Base-by-base conservation (phyloP, 176 grass and related monocot genomes). In the Oryza meridionalis region DNA sequence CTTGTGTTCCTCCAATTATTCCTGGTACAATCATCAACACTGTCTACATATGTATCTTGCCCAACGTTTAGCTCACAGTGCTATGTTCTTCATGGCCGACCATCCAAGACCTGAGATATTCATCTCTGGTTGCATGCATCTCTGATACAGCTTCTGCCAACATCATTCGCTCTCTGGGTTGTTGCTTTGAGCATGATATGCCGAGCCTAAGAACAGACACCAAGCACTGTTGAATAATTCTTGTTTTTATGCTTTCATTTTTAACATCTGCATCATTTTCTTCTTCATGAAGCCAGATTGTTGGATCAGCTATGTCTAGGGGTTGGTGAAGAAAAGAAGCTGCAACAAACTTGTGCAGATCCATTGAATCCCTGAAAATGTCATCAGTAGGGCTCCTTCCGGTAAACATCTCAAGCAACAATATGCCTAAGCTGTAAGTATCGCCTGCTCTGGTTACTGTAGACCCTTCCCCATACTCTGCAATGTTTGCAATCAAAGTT, bases 261-360 rank as follows among this genome's bases (percentile, higher is more conserved):
- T 25, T 32, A 11, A 31, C 43, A 35, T 27, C 10, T n/a, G 40
- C 32, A 27, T 50, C 1, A 4, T 32, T 67, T 38, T 6, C 37
- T 79, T 79, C 26, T 65, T 65, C 63, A 67, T 79, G 77, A 24
- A 67, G 62, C 63, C 63, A 79, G 9, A 79, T 79, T 25, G 59
- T 43, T 35, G 26, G 47, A 27, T 76, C 73, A 59, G 10, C 61
- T 47, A 79, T 66, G 0, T 79, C 9, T 21, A 31, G 29, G 15
- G 11, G 37, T 17, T 16, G 63, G 4, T 0, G 9, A 21, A 38
- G 40, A 79, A 79, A 62, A 26, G 61, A 8, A 29, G 77, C 62
- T 45, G 37, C 35, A 2, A 38, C 61, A 46, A 78, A 78, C 21
- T 78, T 65, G 27, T 46, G 61, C 31, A 78, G 24, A 61, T 37